phyloP scores from a whole-genome alignment of 352 stramenopile species.

The Globisporangium orthogonon region DNA sequence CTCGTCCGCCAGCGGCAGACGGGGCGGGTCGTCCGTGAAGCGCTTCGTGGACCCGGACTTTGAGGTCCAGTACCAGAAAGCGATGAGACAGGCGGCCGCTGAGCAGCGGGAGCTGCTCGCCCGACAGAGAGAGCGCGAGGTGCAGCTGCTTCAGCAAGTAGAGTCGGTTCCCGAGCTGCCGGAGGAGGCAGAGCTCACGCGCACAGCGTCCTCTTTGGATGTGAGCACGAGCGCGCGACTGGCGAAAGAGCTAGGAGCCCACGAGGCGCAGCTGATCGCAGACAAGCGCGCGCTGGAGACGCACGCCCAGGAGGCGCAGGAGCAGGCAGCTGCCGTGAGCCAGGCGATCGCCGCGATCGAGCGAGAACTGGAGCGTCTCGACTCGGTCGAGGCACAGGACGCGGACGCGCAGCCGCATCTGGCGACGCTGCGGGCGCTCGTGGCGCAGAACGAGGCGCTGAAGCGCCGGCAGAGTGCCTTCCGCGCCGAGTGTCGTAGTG shows the following conservation, averaged over 20 bases:
- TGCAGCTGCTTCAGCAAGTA: constrained; percentile 42
- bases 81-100: constrained; percentile 35
- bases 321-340: constrained; percentile 19
- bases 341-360: constrained; percentile 30
- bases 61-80: constrained; percentile 55
- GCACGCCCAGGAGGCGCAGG: constrained; percentile 21
- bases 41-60: constrained; percentile 29
- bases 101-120: constrained; percentile 39
- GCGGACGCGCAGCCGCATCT: constrained; percentile 19
- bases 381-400: constrained; percentile 25
- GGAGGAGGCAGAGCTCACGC: neutral
- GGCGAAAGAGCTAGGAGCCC: constrained; percentile 15
- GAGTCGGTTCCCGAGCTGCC: constrained; percentile 28
- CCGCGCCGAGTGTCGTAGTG: constrained; percentile 31
- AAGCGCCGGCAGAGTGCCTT: constrained; percentile 47
- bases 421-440: constrained; percentile 22
- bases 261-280: constrained; percentile 35
- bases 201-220: no score
- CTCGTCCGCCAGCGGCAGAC: neutral
- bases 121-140: constrained; percentile 38
- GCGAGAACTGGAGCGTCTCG: constrained; percentile 28
- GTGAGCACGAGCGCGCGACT: constrained; percentile 6
- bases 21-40: neutral
- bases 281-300: constrained; percentile 33
- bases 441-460: constrained; percentile 45